Evolutionary conservation across 192 early-diverging fungal genomes (phyloP).

Genomic region (Coemansia sp.): DNA sequence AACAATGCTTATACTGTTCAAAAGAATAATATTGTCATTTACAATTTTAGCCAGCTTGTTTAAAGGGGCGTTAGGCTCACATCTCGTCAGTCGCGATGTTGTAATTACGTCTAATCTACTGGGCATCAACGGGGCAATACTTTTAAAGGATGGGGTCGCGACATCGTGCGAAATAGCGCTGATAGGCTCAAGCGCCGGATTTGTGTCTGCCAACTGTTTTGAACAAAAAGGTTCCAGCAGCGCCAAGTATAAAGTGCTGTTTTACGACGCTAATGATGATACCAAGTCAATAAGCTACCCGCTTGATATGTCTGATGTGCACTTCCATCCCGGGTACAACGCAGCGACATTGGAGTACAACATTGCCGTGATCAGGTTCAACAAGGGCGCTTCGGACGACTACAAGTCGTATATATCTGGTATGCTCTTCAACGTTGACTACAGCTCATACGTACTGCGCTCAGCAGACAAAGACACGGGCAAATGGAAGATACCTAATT

Average conservation of each 20-base stretch:
- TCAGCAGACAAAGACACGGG: background rate
- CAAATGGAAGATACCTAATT: background rate
- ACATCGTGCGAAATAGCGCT: constrained; percentile 11
- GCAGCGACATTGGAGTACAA: background rate
- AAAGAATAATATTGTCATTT: background rate
- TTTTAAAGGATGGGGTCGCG: background rate
- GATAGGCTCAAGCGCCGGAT: background rate
- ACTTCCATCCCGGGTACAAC: constrained; percentile 1
- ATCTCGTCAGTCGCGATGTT: background rate
- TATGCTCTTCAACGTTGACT: background rate
- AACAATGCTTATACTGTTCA: background rate
- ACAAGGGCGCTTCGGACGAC: constrained; percentile 3
- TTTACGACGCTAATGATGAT: background rate
- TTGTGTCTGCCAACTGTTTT: constrained; percentile 8
- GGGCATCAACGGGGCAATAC: background rate
- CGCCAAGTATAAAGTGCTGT: background rate
- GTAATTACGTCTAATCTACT: background rate
- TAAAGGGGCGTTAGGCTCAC: background rate
- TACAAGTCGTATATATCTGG: background rate
- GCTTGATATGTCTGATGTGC: background rate
- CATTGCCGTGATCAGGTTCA: constrained; percentile 5
- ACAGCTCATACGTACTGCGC: background rate
- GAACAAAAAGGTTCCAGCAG: background rate
- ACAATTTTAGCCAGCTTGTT: background rate
- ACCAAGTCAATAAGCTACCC: background rate